Conservation (phyloP, 352 stramenopile genomes). For the Phytophthora pistaciae region DNA sequence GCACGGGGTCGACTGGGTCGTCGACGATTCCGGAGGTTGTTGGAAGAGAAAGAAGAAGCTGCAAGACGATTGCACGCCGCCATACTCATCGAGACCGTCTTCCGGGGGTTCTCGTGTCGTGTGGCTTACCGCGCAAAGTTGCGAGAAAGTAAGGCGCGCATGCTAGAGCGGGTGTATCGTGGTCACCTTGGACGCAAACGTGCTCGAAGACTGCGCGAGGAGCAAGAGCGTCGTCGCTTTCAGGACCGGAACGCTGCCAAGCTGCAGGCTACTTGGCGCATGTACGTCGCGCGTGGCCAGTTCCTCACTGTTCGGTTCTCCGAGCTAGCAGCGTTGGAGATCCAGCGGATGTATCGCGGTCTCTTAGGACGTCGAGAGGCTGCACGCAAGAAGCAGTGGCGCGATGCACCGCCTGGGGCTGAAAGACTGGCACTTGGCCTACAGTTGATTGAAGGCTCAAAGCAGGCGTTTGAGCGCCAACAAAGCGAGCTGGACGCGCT, state of each 20-base stretch:
- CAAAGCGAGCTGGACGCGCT: slow-evolving; percentile 94
- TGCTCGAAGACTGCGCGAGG: slow-evolving; percentile 50
- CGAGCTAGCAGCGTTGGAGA: slow-evolving; percentile 84
- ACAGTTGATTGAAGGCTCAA: slow-evolving; percentile 93
- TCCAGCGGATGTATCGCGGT: slow-evolving; percentile 93
- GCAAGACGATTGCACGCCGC: slow-evolving; percentile 40
- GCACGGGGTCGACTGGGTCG: slow-evolving; percentile 69
- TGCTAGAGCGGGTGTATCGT: slow-evolving; percentile 80
- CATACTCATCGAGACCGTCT: slow-evolving; percentile 69
- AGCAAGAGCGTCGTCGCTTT: slow-evolving; percentile 47
- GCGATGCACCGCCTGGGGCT: slow-evolving; percentile 85
- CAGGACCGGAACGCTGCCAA: slow-evolving; percentile 75
- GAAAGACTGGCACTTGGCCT: slow-evolving; percentile 92
- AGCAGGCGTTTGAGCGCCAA: slow-evolving; percentile 93
- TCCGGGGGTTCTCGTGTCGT: slow-evolving; percentile 73
- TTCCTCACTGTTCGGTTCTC: slow-evolving; percentile 75
- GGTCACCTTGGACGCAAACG: slow-evolving; percentile 62
- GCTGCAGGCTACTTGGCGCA: slow-evolving; percentile 91
- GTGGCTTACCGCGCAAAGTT: slow-evolving; percentile 52
- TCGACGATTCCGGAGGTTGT: slow-evolving; percentile 46
- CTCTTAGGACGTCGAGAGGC: slow-evolving; percentile 78
- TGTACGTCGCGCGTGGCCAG: slow-evolving; percentile 77
- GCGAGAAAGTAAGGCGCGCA: slow-evolving; percentile 49
- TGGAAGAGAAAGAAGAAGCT: slow-evolving; percentile 24
- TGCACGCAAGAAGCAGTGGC: slow-evolving; percentile 84